phyloP scores from a whole-genome alignment of 2,329 filamentous ascomycete genomes.

The Arthroderma uncinatum region DNA sequence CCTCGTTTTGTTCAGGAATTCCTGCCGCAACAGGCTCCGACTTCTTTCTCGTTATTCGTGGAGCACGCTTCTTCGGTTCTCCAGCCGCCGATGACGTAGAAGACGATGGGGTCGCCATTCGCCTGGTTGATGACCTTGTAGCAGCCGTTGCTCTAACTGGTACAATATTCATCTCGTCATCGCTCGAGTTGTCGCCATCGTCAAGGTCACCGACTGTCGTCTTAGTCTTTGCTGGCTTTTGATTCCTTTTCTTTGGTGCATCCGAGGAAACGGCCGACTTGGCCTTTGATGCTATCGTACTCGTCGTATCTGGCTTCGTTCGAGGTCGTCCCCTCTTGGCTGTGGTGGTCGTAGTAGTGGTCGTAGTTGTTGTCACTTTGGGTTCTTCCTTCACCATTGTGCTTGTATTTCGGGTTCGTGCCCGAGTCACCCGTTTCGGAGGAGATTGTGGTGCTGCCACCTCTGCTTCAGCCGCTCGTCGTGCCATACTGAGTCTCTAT shows the following conservation, averaged over 20 bases:
- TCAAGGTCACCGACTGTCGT: background rate
- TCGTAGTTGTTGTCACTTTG: background rate
- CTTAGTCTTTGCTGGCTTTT: constrained; percentile 8
- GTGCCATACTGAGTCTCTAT: constrained; percentile 10
- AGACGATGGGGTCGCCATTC: background rate
- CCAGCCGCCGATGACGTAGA: background rate
- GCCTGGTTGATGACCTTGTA: background rate
- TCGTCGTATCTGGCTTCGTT: constrained; percentile 7
- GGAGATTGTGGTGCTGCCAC: constrained; percentile 7
- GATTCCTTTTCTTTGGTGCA: constrained; percentile 1
- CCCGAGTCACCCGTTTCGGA: constrained; percentile 15
- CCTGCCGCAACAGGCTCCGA: background rate
- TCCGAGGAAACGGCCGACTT: background rate
- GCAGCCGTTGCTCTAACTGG: background rate
- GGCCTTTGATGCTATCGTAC: background rate
- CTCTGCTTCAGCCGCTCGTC: constrained; percentile 7
- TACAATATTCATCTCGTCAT: constrained; percentile 17
- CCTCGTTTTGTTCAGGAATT: background rate
- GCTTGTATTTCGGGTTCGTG: constrained; percentile 10
- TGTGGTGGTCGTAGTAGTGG: background rate
- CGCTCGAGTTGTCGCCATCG: constrained; percentile 10
- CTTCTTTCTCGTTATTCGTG: background rate
- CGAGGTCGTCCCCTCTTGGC: constrained; percentile 13
- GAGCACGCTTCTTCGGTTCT: background rate
- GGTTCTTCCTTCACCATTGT: background rate